Evolutionary conservation across 805 yeast species (phyloP).

Genomic region (Pichia heedii): DNA sequence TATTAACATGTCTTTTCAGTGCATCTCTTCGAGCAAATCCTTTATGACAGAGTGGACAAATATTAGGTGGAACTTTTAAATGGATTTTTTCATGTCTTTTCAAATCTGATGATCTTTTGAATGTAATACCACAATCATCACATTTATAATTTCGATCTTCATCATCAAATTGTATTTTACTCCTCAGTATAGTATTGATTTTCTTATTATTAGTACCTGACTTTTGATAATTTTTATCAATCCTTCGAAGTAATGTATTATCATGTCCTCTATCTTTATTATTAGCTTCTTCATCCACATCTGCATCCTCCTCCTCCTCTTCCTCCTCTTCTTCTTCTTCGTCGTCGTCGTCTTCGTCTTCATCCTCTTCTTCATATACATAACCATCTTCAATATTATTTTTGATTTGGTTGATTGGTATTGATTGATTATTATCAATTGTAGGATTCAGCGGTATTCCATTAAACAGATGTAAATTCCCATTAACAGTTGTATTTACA

Average conservation of each 20-base stretch:
- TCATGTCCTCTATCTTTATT: no score
- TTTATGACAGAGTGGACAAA: slow-evolving; percentile 68
- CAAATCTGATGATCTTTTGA: slow-evolving; percentile 60
- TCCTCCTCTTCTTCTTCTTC: background rate
- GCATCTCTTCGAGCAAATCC: slow-evolving; percentile 84
- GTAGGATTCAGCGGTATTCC: no score
- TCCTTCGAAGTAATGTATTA: background rate
- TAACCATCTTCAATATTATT: background rate
- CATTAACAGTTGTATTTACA: no score
- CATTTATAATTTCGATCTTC: slow-evolving; percentile 34
- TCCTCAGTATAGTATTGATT: slow-evolving; percentile 15
- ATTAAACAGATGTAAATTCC: no score
- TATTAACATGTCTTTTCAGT: slow-evolving; percentile 63
- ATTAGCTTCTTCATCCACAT: background rate
- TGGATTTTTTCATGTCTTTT: slow-evolving; percentile 73
- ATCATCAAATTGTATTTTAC: background rate
- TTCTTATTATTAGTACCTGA: background rate
- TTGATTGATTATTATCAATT: no score
- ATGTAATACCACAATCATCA: slow-evolving; percentile 49
- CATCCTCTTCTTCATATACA: background rate
- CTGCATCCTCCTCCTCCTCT: background rate
- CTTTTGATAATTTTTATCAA: background rate
- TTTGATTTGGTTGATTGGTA: no score
- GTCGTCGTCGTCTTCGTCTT: background rate
- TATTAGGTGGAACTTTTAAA: slow-evolving; percentile 60